Evolutionary conservation across 345 rosid species (phyloP), one percentile per base, ranked within the genome.

Genomic region (Combretum micranthum): DNA sequence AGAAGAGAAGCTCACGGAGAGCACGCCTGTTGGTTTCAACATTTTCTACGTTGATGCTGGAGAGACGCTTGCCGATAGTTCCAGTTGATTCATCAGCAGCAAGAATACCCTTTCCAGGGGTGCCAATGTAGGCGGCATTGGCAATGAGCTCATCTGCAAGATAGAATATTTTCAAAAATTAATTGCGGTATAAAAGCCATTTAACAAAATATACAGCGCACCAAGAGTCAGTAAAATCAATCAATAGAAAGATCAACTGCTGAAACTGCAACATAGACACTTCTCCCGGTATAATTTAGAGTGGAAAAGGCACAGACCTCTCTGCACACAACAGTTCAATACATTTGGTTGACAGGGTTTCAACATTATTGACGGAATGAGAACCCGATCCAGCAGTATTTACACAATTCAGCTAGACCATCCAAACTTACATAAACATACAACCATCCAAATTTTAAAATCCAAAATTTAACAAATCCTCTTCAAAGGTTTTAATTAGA

Each of bases 61-160:
- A 55, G 12, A 92, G 84, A 56, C 93, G 96, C 69, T 88, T 92
- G n/a, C 98, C 98, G 0, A 92, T 92, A 3, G 96, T 92, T 43
- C 93, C 98, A 0, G 96, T 92, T n/a, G 98, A 86, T 75, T 92
- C 98, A 69, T 92, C 97, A 46, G 95, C 97, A 21, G 97, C 98
- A 15, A 92, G 95, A 46, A 92, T 92, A 75, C 98, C 98, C 75
- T 88, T 92, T 20, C 96, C 98, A n/a, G 97, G 98, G 69, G 93
- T 88, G 53, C 98, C 98, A 52, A 92, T 86, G 83, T 92, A 88
- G 55, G 90, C 82, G 46, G 95, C 98, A 59, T 88, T 92, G 20
- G 73, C 75, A 44, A 72, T 78, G 32, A 92, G 83, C 89, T 92
- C 97, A 59, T 88, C 96, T 88, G 64, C 75, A 69, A 32, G 42